Evolutionary conservation across 1,284 basidiomycete species (phyloP).

Genomic region (Apiotrichum sp.): DNA sequence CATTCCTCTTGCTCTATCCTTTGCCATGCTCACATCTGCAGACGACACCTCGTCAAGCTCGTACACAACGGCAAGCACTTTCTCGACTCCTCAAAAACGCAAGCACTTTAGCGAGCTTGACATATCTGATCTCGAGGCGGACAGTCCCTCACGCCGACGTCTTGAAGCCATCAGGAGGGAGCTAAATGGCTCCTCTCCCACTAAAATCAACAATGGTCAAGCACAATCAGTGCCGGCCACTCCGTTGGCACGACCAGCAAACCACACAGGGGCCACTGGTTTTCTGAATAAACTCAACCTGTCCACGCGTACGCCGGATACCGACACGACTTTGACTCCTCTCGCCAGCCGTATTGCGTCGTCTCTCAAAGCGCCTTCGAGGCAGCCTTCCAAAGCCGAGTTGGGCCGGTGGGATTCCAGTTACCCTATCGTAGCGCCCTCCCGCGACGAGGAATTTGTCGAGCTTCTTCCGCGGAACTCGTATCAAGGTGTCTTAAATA

Average conservation of each 20-base stretch:
- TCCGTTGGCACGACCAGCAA: neutral
- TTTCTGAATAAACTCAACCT: neutral
- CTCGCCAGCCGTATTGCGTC: too few species aligned
- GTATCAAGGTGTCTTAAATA: conserved; percentile 14
- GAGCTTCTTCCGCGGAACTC: conserved; percentile 10
- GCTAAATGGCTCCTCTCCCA: neutral
- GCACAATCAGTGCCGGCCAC: neutral
- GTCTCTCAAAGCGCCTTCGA: neutral
- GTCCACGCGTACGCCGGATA: too few species aligned
- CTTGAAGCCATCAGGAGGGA: neutral
- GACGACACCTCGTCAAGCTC: neutral
- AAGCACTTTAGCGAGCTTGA: neutral
- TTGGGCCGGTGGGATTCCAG: neutral
- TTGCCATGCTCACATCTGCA: neutral
- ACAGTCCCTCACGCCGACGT: neutral
- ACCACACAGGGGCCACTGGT: neutral
- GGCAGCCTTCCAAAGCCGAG: neutral
- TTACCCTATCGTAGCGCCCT: neutral
- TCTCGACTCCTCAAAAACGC: neutral
- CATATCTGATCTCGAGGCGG: neutral
- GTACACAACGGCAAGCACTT: neutral
- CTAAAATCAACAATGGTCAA: too few species aligned
- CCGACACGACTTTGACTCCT: too few species aligned
- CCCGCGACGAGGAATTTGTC: conserved; percentile 3
- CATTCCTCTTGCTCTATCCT: too few species aligned